Evolutionary conservation across 768 basidiomycete genomes (phyloP).

Genomic region (Pholiota molesta): DNA sequence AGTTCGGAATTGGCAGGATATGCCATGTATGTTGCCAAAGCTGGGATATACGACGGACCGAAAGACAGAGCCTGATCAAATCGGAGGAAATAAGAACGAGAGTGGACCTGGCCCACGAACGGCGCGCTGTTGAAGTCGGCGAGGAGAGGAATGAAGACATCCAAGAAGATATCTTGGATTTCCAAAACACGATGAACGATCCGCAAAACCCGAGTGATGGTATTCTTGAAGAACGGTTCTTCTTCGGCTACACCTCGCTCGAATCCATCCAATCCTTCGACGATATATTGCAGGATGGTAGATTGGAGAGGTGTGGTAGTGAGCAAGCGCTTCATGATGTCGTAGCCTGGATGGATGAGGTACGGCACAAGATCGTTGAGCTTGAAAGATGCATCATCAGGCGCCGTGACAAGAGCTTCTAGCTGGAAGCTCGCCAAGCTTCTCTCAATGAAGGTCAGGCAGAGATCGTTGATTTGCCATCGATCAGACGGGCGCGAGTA

Average conservation of each 20-base stretch:
- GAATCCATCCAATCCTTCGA: constrained; percentile 79
- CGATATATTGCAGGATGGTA: constrained; percentile 76
- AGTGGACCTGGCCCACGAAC: constrained; percentile 55
- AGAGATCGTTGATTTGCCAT: constrained; percentile 87
- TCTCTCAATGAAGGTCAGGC: constrained; percentile 84
- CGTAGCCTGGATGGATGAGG: constrained; percentile 84
- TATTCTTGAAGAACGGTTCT: constrained; percentile 70
- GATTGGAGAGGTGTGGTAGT: constrained; percentile 73
- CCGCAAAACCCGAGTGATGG: constrained; percentile 79
- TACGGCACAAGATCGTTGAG: constrained; percentile 57
- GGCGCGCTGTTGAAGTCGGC: constrained; percentile 57
- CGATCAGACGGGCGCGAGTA: constrained; percentile 75
- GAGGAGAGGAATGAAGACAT: constrained; percentile 81
- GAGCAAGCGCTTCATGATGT: constrained; percentile 79
- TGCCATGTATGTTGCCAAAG: constrained; percentile 80
- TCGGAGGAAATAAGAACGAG: constrained; percentile 70
- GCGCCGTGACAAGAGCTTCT: constrained; percentile 63
- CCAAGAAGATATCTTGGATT: constrained; percentile 87
- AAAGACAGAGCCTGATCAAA: constrained; percentile 79
- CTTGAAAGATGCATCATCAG: constrained; percentile 55
- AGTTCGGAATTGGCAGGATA: constrained; percentile 75
- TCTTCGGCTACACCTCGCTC: constrained; percentile 71
- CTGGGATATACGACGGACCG: constrained; percentile 71
- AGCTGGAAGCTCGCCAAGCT: constrained; percentile 82
- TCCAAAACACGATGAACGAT: constrained; percentile 83